Evolutionary conservation across 1,139 yeast genomes (phyloP), one percentile per base, ranked within the genome.

Genomic region (Sporopachydermia cereana): DNA sequence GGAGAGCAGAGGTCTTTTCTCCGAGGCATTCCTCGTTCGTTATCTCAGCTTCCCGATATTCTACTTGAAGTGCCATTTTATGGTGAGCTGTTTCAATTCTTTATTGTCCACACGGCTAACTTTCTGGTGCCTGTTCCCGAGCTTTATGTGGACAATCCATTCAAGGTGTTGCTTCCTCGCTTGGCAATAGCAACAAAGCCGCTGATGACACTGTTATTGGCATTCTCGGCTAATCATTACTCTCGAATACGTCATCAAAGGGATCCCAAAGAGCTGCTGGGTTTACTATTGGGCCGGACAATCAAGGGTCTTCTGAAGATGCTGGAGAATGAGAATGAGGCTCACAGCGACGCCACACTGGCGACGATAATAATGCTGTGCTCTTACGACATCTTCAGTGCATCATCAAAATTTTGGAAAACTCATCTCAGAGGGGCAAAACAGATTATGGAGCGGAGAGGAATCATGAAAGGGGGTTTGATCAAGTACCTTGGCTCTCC

Each of bases 351-450:
- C 58, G 68, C 76, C n/a, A 76, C 89, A 0, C 62, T 83, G 43
- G 82, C 86, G 0, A 68, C 84, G 1, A 79, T 80, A 0, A 59
- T 81, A 48, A 60, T 80, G 50, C 62, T 83, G 21, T 71, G 81
- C n/a, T 74, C 82, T 41, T 79, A 76, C 55, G 82, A 79, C 53
- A 72, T 76, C n/a, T 66, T 76, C 45, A 63, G 69, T 27, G 42
- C 9, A 41, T 12, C 42, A 23, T 7, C 7, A 20, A 23, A 23
- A 7, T 66, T 67, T 41, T 84, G 85, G 72, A 68, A 79, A 52
- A 73, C 80, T 1, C 91, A 82, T 58, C 64, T 78, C 46, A 67
- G 71, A 43, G 91, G 89, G 0, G 89, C 89, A 0, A 65, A 79
- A 47, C 84, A 79, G 55, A 79, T 83, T 36, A 71, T 83, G 25